phyloP scores from a whole-genome alignment of 1,139 yeast genomes.

The Zygosaccharomyces sapae region DNA sequence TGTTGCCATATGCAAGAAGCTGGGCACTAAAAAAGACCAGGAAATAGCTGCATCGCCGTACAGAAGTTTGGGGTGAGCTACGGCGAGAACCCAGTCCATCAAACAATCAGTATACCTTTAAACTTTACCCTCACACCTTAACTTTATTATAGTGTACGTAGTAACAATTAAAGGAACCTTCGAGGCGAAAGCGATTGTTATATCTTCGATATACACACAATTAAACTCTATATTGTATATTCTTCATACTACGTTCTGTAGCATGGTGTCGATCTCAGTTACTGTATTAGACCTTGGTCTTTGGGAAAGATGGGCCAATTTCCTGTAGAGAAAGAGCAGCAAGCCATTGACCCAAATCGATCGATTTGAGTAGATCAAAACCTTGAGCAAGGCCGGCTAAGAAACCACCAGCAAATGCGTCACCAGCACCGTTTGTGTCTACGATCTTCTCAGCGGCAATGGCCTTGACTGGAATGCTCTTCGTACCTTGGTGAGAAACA shows the following conservation, averaged over 20 bases:
- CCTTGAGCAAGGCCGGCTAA: conserved; percentile 83
- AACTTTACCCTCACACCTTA: background rate
- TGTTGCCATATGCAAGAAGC: conserved; percentile 24
- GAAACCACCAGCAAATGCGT: conserved; percentile 98
- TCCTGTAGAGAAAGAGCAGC: conserved; percentile 89
- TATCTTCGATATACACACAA: background rate
- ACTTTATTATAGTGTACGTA: background rate
- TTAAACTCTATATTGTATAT: background rate
- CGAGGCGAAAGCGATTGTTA: conserved; percentile 2
- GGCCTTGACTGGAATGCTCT: conserved; percentile 63
- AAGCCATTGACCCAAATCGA: conserved; percentile 95
- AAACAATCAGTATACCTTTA: background rate
- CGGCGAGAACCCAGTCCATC: conserved; percentile 22
- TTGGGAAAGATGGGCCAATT: conserved; percentile 91
- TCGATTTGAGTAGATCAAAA: conserved; percentile 54
- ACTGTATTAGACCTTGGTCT: conserved; percentile 46
- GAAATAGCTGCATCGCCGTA: conserved; percentile 23
- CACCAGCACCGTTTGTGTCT: conserved; percentile 99
- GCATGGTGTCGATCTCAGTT: conserved; percentile 7
- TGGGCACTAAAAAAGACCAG: conserved; percentile 21
- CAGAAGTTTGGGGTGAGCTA: conserved; percentile 32
- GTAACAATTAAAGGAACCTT: background rate
- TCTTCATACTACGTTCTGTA: no score
- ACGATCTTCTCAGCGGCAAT: conserved; percentile 63
- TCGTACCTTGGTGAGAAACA: conserved; percentile 46